Percentiles rank a stretch among this genome's conserved stretches.
Conservation (phyloP, 2,329 filamentous ascomycete genomes). For the Hypoxylon sp. region DNA sequence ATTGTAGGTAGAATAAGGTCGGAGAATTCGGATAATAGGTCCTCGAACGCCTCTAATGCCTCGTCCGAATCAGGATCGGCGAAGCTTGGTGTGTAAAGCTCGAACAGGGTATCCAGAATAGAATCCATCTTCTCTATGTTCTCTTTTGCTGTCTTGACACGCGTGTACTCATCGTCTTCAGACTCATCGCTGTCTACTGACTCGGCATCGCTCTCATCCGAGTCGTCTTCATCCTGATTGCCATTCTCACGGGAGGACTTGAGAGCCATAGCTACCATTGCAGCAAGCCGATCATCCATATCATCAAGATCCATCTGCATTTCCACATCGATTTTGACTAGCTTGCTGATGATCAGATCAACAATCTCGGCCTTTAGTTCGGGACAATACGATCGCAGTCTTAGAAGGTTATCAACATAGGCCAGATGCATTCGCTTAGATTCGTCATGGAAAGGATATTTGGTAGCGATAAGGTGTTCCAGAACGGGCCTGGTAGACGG, state of each 20-base stretch:
- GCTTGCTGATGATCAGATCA: conserved; percentile 83
- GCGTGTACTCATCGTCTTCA: conserved; percentile 72
- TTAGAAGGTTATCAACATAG: conserved; percentile 89
- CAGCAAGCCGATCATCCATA: conserved; percentile 87
- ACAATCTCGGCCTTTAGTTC: conserved; percentile 84
- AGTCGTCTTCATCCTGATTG: conserved; percentile 67
- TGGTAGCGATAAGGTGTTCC: conserved; percentile 72
- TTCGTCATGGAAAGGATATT: conserved; percentile 83
- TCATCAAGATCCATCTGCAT: conserved; percentile 95
- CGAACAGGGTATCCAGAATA: conserved; percentile 89
- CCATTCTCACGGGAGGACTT: conserved; percentile 57
- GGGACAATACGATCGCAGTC: conserved; percentile 81
- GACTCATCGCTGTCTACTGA: conserved; percentile 79
- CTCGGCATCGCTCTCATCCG: conserved; percentile 75
- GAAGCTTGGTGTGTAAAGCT: conserved; percentile 82
- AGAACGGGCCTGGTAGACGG: conserved; percentile 82
- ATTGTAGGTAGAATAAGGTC: conserved; percentile 91
- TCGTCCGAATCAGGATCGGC: conserved; percentile 74
- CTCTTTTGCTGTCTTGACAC: conserved; percentile 79
- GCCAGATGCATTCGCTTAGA: conserved; percentile 82
- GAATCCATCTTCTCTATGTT: conserved; percentile 93
- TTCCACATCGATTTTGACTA: conserved; percentile 95
- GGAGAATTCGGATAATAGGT: conserved; percentile 86
- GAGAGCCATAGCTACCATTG: conserved; percentile 74
- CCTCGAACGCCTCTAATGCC: conserved; percentile 80